Evolutionary conservation across 805 yeast genomes (phyloP).

Genomic region (Teunomyces pallodes): DNA sequence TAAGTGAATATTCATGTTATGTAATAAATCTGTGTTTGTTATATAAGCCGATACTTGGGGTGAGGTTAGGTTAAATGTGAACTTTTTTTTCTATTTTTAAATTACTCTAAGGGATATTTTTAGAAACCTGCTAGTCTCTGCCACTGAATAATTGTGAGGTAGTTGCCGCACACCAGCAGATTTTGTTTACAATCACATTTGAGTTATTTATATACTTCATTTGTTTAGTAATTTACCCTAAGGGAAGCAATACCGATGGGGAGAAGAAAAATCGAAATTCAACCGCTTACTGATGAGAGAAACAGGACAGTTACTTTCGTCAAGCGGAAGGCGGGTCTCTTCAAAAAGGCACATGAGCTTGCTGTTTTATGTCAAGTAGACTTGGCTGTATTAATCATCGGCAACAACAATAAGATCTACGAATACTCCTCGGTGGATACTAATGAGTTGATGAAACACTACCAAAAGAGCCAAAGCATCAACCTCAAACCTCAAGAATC

Average conservation of each 20-base stretch:
- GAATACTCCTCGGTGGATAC: slow-evolving; percentile 79
- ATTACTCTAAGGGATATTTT: not conserved
- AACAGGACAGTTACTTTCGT: slow-evolving; percentile 85
- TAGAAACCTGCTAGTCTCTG: not conserved
- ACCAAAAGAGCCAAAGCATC: slow-evolving; percentile 8
- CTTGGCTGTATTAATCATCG: slow-evolving; percentile 83
- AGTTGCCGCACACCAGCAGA: not conserved
- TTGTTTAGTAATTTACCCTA: not conserved
- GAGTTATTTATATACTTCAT: not conserved
- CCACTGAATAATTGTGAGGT: not conserved
- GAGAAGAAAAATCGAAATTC: slow-evolving; percentile 90
- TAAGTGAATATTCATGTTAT: not conserved
- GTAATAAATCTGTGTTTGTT: not conserved
- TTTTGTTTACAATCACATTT: slow-evolving; percentile 1
- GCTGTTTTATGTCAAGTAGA: slow-evolving; percentile 92
- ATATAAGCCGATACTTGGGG: not conserved
- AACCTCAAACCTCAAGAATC: slow-evolving; percentile 47
- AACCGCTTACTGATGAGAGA: slow-evolving; percentile 87
- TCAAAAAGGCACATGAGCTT: slow-evolving; percentile 82
- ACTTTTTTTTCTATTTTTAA: not conserved
- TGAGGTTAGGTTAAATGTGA: no score
- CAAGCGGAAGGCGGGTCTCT: slow-evolving; percentile 91
- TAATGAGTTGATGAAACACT: slow-evolving; percentile 20
- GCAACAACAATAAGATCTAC: slow-evolving; percentile 77
- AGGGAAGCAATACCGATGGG: slow-evolving; percentile 58